Evolutionary conservation across 2,329 filamentous ascomycete species (phyloP), one percentile per base, ranked within the genome.

Genomic region (Hansfordia pulvinata): DNA sequence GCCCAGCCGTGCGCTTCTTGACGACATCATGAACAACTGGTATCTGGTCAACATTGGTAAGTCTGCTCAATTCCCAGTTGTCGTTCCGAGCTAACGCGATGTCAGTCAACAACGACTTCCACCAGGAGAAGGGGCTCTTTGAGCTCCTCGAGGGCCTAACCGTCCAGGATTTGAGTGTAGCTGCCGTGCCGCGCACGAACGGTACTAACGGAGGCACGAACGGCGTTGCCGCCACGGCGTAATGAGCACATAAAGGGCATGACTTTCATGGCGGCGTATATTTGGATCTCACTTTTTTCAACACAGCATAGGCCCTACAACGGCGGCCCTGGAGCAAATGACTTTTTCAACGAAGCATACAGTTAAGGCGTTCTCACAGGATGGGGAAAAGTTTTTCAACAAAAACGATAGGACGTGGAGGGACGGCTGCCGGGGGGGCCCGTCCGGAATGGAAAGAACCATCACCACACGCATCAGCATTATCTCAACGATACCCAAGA

Each of bases 61-160:
- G 76, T 52, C 17, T 17, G 6, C 20, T 15, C 19, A 4, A 6
- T 17, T n/a, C 9, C 10, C 16, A 16, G 9, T 10, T 14, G 5
- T 11, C 16, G 10, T 10, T 12, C 6, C 9, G 19, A 17, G 3
- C 31, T 30, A 22, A 25, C 27, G 3, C 29, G 29, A 2, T n/a
- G 14, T 12, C 37, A 86, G 90, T 98, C 16, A 85, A 98, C 61
- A 98, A 98, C 47, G 85, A 98, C 51, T 98, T 98, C 74, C 84
- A 93, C 50, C 67, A 84, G 41, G 73, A 72, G 29, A 66, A 73
- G 27, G 76, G 75, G 29, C 80, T 98, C 39, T 96, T 93, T 50
- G 69, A 80, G 23, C 62, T 96, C 15, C 90, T 98, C 49, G 69
- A 86, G 10, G 84, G 73, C 14, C 64, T 98, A 4, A 51, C 68